Conservation (phyloP, 2,329 filamentous ascomycete species). For the Botrytis medusae region DNA sequence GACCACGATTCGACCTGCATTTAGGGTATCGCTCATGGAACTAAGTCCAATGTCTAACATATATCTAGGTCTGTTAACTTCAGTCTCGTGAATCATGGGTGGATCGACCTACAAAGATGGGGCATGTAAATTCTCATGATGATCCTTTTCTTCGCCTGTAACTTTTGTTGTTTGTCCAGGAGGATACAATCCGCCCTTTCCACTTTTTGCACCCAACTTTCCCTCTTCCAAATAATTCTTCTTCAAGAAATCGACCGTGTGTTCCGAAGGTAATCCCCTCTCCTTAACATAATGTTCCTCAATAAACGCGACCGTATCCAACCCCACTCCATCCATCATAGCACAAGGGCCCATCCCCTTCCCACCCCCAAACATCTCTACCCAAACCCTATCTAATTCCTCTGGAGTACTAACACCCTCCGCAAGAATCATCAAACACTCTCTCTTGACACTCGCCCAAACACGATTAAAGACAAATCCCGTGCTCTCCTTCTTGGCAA, state of each 20-base stretch:
- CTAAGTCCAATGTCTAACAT: constrained; percentile 28
- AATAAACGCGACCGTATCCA: constrained; percentile 45
- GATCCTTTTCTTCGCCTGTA: constrained; percentile 9
- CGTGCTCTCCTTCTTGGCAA: constrained; percentile 41
- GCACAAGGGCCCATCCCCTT: constrained; percentile 42
- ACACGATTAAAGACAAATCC: constrained; percentile 46
- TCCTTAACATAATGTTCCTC: constrained; percentile 44
- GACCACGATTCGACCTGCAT: constrained; percentile 26
- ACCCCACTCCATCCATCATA: constrained; percentile 44
- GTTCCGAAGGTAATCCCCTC: constrained; percentile 27
- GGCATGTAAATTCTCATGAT: constrained; percentile 14
- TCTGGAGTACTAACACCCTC: constrained; percentile 42
- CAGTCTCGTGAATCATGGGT: fast-evolving
- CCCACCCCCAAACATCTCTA: constrained; percentile 41
- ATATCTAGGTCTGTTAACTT: constrained; percentile 21
- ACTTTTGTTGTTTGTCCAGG: constrained; percentile 19
- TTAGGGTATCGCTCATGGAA: constrained; percentile 17
- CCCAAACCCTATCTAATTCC: constrained; percentile 44
- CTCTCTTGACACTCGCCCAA: constrained; percentile 47
- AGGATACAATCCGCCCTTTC: constrained; percentile 33
- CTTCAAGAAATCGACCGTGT: constrained; percentile 40
- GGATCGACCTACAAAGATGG: constrained; percentile 22
- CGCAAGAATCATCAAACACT: constrained; percentile 40
- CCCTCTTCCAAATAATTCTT: constrained; percentile 39
- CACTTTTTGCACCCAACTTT: constrained; percentile 36